phyloP scores from a whole-genome alignment of 2,329 filamentous ascomycete species.

The Ophiocordyceps camponoti-leonardi region DNA sequence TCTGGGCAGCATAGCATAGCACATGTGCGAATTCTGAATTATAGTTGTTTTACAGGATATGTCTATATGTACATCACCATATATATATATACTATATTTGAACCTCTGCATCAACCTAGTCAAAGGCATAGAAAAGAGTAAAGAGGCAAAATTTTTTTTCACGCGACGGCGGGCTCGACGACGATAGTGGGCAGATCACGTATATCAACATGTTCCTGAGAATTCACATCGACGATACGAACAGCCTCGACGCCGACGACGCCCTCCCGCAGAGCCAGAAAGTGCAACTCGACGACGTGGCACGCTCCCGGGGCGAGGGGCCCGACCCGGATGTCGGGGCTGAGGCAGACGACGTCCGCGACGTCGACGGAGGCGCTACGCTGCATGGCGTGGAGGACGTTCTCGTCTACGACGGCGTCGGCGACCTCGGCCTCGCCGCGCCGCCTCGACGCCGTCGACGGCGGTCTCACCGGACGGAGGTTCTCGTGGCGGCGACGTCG shows the following conservation, averaged over 20 bases:
- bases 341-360: constrained; percentile 57
- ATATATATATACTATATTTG: too few relatives aligned
- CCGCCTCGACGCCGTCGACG: constrained; percentile 26
- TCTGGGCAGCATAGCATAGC: too few relatives aligned
- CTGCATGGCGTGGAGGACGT: constrained; percentile 54
- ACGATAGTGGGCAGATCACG: constrained; percentile 56
- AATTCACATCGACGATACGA: constrained; percentile 54
- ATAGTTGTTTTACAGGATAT: too few relatives aligned
- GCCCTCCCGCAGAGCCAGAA: constrained; percentile 50
- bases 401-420: constrained; percentile 55
- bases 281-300: constrained; percentile 56
- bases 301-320: constrained; percentile 56
- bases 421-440: constrained; percentile 28
- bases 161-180: constrained; percentile 21
- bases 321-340: constrained; percentile 56
- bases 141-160: neutral
- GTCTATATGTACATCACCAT: too few relatives aligned
- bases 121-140: too few relatives aligned
- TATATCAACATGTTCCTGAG: constrained; percentile 63
- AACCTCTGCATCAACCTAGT: too few relatives aligned
- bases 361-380: constrained; percentile 44
- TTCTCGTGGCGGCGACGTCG: constrained; percentile 41
- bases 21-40: too few relatives aligned
- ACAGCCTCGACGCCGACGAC: constrained; percentile 56
- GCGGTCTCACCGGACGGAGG: constrained; percentile 31